Evolutionary conservation across 305 asterid species (phyloP), one percentile per base, ranked within the genome.

Genomic region (Fraxinus greggii): DNA sequence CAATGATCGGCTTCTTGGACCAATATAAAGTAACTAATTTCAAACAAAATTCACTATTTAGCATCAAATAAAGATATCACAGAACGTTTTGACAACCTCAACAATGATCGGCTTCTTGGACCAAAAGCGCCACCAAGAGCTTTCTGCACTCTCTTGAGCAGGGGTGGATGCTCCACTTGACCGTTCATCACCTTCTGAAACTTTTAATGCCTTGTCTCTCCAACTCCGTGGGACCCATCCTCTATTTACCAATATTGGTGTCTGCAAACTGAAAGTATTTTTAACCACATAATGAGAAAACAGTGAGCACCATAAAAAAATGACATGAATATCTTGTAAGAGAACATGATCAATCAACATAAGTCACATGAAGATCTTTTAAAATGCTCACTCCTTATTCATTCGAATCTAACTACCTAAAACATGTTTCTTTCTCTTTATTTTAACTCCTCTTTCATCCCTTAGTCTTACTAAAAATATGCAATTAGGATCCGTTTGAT

Each of bases 211-310:
- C 87, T 89, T 88, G 86, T 95, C 94, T 85, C 98, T 92, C 99
- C 98, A 95, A 83, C 93, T 87, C 77, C 97, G 93, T 0, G 98
- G 99, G 35, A 95, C 98, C 99, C 98, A 95, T 81, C 99, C 99
- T 90, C 99, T 92, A 82, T 95, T 95, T 79, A 95, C 98, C 69
- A 95, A 90, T 81, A 95, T 84, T 70, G 97, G 95, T 23, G 88
- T 75, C 84, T 83, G 94, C 79, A 88, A 70, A 42, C 98, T 95
- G 95, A 85, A 87, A 88, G 81, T 87, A 78, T 59, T 63, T 28
- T 87, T 76, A 56, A 80, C 74, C 67, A 74, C 65, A 77, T 54
- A 77, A 80, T 78, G 79, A 84, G 81, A n/a, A 56, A 81, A 65
- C 36, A 51, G 54, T 17, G 78, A 77, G 67, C 70, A 83, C 24